A percentile compares a stretch with the other conserved stretches of the same genome.
Evolutionary conservation across 768 basidiomycete species (phyloP).

Genomic region (Holtermannia corniformis): DNA sequence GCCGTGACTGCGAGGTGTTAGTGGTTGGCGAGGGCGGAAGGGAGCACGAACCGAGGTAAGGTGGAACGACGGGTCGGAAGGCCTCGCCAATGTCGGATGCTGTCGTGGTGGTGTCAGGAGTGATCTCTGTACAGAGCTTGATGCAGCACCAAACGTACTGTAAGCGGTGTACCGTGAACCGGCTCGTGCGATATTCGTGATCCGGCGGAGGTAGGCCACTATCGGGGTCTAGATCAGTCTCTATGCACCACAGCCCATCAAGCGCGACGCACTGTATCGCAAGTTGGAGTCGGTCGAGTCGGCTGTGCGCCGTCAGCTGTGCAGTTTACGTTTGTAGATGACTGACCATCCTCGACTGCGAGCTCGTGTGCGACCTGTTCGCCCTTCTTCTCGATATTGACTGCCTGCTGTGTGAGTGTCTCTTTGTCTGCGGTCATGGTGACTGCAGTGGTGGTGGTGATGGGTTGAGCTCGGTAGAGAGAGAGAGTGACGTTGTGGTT

Average conservation of each 20-base stretch:
- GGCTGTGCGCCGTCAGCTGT: conserved; percentile 10
- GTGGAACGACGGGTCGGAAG: conserved; percentile 39
- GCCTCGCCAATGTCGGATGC: conserved; percentile 41
- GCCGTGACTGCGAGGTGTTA: conserved; percentile 16
- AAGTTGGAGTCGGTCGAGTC: conserved; percentile 40
- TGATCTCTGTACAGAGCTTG: neutral
- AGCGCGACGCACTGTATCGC: conserved; percentile 33
- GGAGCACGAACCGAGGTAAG: conserved; percentile 28
- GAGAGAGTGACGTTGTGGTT: too few relatives aligned
- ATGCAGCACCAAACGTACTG: conserved; percentile 12
- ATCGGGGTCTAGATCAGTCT: neutral
- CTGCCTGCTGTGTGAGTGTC: conserved; percentile 2
- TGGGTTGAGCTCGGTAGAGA: too few relatives aligned
- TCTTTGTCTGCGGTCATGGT: neutral
- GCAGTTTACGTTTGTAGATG: neutral
- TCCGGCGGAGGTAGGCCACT: conserved; percentile 41
- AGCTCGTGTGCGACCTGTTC: conserved; percentile 25
- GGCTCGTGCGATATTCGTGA: conserved; percentile 36
- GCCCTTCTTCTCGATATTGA: conserved; percentile 18
- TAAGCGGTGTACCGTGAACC: conserved; percentile 40
- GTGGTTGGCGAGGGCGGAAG: neutral
- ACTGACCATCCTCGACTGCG: conserved; percentile 26
- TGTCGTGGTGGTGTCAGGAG: conserved; percentile 2
- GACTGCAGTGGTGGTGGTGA: too few relatives aligned
- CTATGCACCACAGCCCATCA: neutral